These are phyloP conservation scores for Hylodesmum podocarpum DNA, from an alignment of 306 rosid genomes.

Conservation along the genomic window DNA sequence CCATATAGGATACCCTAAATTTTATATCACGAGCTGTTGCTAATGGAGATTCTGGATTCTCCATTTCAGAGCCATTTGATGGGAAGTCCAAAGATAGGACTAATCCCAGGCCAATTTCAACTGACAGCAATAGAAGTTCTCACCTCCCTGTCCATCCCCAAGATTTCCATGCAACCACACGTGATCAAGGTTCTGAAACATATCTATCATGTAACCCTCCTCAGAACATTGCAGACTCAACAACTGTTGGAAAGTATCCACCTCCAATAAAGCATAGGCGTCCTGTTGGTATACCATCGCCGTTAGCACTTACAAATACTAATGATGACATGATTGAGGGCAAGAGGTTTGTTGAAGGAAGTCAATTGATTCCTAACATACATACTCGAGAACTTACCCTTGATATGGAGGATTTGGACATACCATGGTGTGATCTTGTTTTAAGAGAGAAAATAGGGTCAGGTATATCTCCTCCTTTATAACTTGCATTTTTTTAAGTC, in stretches of 20 bases:
- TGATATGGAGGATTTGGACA: conserved; percentile 72
- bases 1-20: conserved; percentile 16
- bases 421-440: conserved; percentile 82
- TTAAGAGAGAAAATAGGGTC: conserved; percentile 93
- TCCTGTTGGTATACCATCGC: conserved; percentile 39
- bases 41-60: conserved; percentile 46
- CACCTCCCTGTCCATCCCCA: conserved; percentile 39
- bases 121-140: conserved; percentile 48
- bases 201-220: conserved; percentile 47
- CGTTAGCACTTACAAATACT: conserved; percentile 34
- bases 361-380: conserved; percentile 48
- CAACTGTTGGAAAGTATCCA: conserved; percentile 51
- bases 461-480: conserved; percentile 48
- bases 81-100: conserved; percentile 51
- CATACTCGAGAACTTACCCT: conserved; percentile 53
- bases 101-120: conserved; percentile 44
- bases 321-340: conserved; percentile 50
- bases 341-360: conserved; percentile 58
- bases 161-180: conserved; percentile 42
- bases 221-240: conserved; percentile 44
- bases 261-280: conserved; percentile 42
- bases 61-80: conserved; percentile 58
- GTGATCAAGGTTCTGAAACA: conserved; percentile 50
- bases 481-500: neutral
- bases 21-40: conserved; percentile 38